A percentile compares a stretch with the other conserved stretches of the same genome.
Conservation (phyloP, 495 filamentous ascomycete genomes). For the Penicillium fimorum region DNA sequence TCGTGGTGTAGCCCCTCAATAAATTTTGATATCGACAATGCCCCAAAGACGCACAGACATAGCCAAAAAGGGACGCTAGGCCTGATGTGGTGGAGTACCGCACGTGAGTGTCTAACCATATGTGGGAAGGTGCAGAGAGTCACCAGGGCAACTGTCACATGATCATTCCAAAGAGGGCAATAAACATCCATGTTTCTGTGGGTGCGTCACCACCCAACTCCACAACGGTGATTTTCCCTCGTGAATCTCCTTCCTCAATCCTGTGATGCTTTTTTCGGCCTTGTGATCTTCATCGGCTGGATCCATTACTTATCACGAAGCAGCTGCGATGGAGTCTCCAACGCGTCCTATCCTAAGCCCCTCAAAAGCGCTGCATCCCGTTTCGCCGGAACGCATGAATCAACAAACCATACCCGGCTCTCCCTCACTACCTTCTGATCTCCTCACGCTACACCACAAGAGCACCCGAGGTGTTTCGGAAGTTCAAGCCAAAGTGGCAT, state of each 20-base stretch:
- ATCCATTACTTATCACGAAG: slow-evolving; percentile 14
- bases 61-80: slow-evolving; percentile 16
- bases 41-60: slow-evolving; percentile 20
- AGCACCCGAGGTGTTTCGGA: slow-evolving; percentile 57
- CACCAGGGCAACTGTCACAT: slow-evolving; percentile 43
- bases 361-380: slow-evolving; percentile 63
- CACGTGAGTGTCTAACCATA: slow-evolving; percentile 20
- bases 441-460: slow-evolving; percentile 40
- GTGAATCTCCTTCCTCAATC: slow-evolving; percentile 13
- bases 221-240: slow-evolving; percentile 25
- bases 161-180: slow-evolving; percentile 29
- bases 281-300: slow-evolving; percentile 15
- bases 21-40: slow-evolving; percentile 10
- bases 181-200: slow-evolving; percentile 33
- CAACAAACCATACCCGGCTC: slow-evolving; percentile 59
- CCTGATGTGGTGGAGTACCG: slow-evolving; percentile 3
- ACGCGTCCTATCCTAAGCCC: slow-evolving; percentile 47
- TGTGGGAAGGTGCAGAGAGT: slow-evolving; percentile 16
- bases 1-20: slow-evolving; percentile 1
- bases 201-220: slow-evolving; percentile 35
- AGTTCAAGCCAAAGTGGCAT: slow-evolving; percentile 82
- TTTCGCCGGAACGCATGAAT: slow-evolving; percentile 81
- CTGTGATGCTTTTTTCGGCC: slow-evolving; percentile 27
- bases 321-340: slow-evolving; percentile 42
- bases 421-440: slow-evolving; percentile 50